Base-by-base conservation (phyloP, 2,329 filamentous ascomycete genomes). In the Peltaster fructicola region DNA sequence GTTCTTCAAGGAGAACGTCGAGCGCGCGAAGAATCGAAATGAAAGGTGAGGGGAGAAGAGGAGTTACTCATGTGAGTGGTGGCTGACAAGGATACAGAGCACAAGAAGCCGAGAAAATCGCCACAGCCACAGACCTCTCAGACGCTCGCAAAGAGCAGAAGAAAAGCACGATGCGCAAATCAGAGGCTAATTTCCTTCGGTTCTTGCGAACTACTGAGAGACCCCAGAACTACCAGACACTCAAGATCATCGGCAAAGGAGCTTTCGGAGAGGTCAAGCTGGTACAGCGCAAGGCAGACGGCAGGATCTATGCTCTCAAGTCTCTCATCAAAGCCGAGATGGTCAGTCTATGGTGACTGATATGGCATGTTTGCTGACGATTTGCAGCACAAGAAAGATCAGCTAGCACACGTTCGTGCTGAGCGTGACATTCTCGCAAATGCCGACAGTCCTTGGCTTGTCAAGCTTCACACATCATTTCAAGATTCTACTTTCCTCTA, bases 401-500 rank as follows among this genome's bases (percentile, higher is more conserved):
- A 98, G 53, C 61, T 98, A 32, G 88, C 88, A 10, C 88, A 98
- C 56, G 88, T 98, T 32, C 82, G 90, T 36, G 84, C 88, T 26
- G 88, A 98, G 58, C 73, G 88, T 64, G 88, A 98, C 51, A 95
- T 98, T 40, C 62, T 98, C 35, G 88, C 88, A 34, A 90, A 98
- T 52, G 91, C 85, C n/a, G 88, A 98, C 63, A 95, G 88, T 48
- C 85, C 88, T 4, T 98, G 88, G 88, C 80, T 98, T 9, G 88
- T 98, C 43, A 98, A 93, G 63, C 71, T 98, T 34, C 91, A 80
- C 59, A 93, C 88, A 8, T 95, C 88, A 1, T 98, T 98, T 63
- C 88, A 98, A 55, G 88, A 98, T 50, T 66, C 68, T 22, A 85
- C 88, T 38, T 98, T 93, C 58, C 62, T 98, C 17, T 98, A 98